A percentile compares a stretch with the other conserved stretches of the same genome.
Evolutionary conservation across 2,329 filamentous ascomycete genomes (phyloP).

Genomic region (Zymoseptoria tritici): DNA sequence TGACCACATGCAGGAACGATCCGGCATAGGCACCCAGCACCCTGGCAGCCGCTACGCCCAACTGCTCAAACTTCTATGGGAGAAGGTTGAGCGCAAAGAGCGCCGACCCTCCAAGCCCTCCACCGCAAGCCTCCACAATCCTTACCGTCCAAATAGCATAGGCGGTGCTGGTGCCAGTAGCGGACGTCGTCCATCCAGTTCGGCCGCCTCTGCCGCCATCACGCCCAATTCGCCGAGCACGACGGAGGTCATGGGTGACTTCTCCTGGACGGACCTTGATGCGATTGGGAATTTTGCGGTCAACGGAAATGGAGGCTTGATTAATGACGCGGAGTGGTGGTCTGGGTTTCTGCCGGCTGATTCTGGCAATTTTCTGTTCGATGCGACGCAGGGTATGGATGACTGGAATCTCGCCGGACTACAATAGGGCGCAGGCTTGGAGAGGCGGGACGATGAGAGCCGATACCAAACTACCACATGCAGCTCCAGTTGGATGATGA

Average conservation of each 20-base stretch:
- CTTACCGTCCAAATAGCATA: conserved; percentile 35
- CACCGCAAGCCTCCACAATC: conserved; percentile 28
- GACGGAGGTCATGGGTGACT: conserved; percentile 42
- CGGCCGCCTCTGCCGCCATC: conserved; percentile 18
- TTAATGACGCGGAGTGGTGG: conserved; percentile 32
- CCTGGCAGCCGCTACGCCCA: conserved; percentile 42
- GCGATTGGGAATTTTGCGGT: conserved; percentile 44
- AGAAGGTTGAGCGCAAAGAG: conserved; percentile 36
- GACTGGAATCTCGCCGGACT: conserved; percentile 26
- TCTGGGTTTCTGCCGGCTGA: conserved; percentile 32
- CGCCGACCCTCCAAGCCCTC: conserved; percentile 15
- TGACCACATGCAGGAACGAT: conserved; percentile 27
- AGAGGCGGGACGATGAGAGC: not conserved
- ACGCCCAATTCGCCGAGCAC: conserved; percentile 33
- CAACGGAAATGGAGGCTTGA: conserved; percentile 30
- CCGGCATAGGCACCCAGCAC: conserved; percentile 40
- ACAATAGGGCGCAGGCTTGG: conserved; percentile 8
- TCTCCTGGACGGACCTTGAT: conserved; percentile 43
- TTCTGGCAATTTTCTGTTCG: conserved; percentile 29
- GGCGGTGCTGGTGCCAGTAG: conserved; percentile 23
- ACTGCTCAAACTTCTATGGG: conserved; percentile 42
- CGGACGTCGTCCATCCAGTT: conserved; percentile 17
- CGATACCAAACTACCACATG: not conserved
- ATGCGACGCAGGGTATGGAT: conserved; percentile 26
- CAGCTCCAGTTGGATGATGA: not conserved